Base-by-base conservation (phyloP, 2,329 filamentous ascomycete species). In the Fusarium equiseti region DNA sequence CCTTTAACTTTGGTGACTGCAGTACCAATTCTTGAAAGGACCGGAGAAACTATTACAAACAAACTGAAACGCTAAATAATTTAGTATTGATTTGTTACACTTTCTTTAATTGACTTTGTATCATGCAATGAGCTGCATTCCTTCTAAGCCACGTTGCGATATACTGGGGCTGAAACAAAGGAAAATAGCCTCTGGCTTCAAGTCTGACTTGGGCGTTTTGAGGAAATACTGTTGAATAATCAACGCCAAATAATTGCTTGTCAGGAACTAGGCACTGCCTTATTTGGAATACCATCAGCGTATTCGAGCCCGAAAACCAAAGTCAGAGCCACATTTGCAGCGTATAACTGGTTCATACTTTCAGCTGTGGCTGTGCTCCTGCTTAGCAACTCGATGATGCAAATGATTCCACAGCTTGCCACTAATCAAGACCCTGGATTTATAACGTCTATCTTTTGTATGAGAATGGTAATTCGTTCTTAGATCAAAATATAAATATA, bases 321-420 rank as follows among this genome's bases (percentile, higher is more conserved):
- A 10, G 20, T 20, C 12, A 43, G 45, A 35, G 32, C 60, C 52
- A 58, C 32, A 45, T 40, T 38, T 31, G 9, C 24, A 51, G 63
- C 51, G 46, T 68, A 68, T 32, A 51, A 26, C 24, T 31, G 43
- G 20, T 38, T 38, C 35, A n/a, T n/a, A 38, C 15, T 54, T 15
- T 24, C 22, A 18, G 67, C 70, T 70, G 71, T 70, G 68, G 61
- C 55, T 43, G 66, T 46, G 54, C 66, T 59, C 35, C 12, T 38
- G 46, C 62, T 51, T 46, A 57, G 31, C 38, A 42, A 48, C 60
- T 68, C 72, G 68, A 75, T 75, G 73, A 75, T 75, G 71, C 70
- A 75, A 70, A 69, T 50, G 70, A 74, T 74, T 74, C 72, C 72
- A 74, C 66, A 74, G 60, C 48, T 59, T 40, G 50, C 51, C 48